Conservation (phyloP, 345 rosid species). For the Gossypium herbaceum region DNA sequence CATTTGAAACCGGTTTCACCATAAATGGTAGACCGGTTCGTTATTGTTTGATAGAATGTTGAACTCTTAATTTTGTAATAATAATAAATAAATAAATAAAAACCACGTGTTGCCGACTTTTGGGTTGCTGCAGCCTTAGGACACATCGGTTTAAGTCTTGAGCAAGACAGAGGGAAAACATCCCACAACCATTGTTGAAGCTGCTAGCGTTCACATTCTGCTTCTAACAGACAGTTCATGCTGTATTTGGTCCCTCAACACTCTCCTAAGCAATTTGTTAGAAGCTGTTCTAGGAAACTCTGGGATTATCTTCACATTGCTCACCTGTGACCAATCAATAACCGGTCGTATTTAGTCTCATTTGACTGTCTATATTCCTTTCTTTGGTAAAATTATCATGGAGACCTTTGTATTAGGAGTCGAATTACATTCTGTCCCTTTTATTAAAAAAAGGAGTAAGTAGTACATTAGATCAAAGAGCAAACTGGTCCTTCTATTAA, state of each 20-base stretch:
- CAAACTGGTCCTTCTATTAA: too few relatives aligned
- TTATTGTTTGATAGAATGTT: background rate
- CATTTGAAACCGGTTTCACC: background rate
- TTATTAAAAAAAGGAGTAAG: too few relatives aligned
- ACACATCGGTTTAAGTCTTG: constrained; percentile 6
- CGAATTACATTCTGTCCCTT: too few relatives aligned
- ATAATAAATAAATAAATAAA: background rate
- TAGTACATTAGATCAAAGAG: too few relatives aligned
- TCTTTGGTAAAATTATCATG: background rate
- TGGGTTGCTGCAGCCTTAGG: constrained; percentile 4
- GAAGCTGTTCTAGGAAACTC: constrained; percentile 88
- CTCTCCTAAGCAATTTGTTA: constrained; percentile 76
- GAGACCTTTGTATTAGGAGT: too few relatives aligned
- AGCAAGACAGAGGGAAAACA: constrained; percentile 12
- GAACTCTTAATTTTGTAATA: too few relatives aligned
- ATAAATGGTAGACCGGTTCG: background rate
- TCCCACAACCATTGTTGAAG: constrained; percentile 15
- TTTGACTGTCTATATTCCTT: background rate
- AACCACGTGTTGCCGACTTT: constrained; percentile 6
- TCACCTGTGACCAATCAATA: constrained; percentile 46
- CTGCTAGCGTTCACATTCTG: constrained; percentile 32
- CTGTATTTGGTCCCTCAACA: constrained; percentile 58
- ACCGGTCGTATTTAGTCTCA: background rate
- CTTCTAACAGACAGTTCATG: constrained; percentile 40
- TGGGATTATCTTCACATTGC: constrained; percentile 49